A percentile compares a stretch with the other conserved stretches of the same genome.
phyloP scores from a whole-genome alignment of 1,284 basidiomycete species.

The Cryptococcus sp. region DNA sequence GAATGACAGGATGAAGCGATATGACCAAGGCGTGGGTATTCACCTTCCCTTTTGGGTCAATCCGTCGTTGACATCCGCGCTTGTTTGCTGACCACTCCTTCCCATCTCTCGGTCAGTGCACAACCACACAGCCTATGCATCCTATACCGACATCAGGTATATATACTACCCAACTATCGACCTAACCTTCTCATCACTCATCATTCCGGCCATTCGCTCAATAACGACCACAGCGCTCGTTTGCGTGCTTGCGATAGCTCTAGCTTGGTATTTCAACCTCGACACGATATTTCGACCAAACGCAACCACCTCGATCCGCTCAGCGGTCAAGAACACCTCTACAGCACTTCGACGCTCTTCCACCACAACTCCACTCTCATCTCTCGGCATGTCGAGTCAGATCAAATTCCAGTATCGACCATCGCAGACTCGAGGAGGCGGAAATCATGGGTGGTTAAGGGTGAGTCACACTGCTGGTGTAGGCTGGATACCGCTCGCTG shows the following conservation, averaged over 20 bases:
- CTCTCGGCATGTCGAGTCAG: conserved; percentile 6
- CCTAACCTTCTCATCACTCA: too few species aligned
- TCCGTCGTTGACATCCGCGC: too few species aligned
- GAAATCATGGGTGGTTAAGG: conserved; percentile 85
- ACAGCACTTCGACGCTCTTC: not conserved
- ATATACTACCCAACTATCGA: too few species aligned
- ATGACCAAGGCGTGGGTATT: too few species aligned
- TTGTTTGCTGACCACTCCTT: too few species aligned
- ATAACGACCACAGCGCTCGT: too few species aligned
- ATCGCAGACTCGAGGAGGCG: conserved; percentile 66
- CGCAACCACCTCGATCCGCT: not conserved
- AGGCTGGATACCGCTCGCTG: conserved; percentile 82
- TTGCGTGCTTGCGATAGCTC: not conserved
- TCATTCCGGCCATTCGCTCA: too few species aligned
- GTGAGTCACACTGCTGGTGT: conserved; percentile 54
- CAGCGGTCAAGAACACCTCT: not conserved
- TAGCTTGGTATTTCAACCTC: not conserved
- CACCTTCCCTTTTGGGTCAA: too few species aligned
- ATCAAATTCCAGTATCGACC: conserved; percentile 47
- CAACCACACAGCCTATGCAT: too few species aligned
- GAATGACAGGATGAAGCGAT: too few species aligned
- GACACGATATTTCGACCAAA: not conserved
- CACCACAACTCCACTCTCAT: not conserved
- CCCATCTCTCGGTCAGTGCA: too few species aligned
- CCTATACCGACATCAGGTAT: too few species aligned